A percentile compares a stretch with the other conserved stretches of the same genome.
Conservation (phyloP, 208 protist species). For the Herpetomonas samuelpessoai region DNA sequence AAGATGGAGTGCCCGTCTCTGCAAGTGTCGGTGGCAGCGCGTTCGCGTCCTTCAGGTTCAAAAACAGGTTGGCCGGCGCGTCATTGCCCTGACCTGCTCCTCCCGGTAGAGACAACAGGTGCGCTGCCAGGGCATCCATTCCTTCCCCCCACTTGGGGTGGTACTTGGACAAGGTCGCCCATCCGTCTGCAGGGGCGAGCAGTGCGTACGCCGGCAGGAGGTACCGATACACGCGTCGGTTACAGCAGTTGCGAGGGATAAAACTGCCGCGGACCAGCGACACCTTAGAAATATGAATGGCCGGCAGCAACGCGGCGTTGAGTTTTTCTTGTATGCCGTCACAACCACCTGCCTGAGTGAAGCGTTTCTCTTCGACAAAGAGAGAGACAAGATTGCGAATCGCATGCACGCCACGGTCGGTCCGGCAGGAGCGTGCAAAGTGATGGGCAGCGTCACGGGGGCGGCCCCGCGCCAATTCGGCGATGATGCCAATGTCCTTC, state of each 20-base stretch:
- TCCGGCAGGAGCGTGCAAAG: conserved; percentile 75
- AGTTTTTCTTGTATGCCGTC: conserved; percentile 25
- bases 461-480: conserved; percentile 32
- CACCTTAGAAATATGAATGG: conserved; percentile 49
- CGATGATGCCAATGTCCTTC: conserved; percentile 56
- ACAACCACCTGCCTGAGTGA: conserved; percentile 25
- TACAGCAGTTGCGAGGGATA: conserved; percentile 74
- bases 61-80: no score
- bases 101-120: no score
- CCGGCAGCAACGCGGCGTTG: conserved; percentile 37
- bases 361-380: conserved; percentile 37
- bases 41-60: neutral
- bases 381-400: conserved; percentile 75
- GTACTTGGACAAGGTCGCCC: conserved; percentile 28
- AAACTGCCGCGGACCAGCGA: conserved; percentile 62
- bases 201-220: conserved; percentile 77
- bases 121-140: conserved; percentile 12
- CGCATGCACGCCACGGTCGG: conserved; percentile 84
- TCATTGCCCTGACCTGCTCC: no score
- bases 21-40: neutral
- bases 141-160: conserved; percentile 23
- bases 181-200: conserved; percentile 57
- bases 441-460: conserved; percentile 40
- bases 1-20: neutral
- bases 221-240: conserved; percentile 78